Evolutionary conservation across 495 filamentous ascomycete species (phyloP).

Genomic region (Penicillium canariense): DNA sequence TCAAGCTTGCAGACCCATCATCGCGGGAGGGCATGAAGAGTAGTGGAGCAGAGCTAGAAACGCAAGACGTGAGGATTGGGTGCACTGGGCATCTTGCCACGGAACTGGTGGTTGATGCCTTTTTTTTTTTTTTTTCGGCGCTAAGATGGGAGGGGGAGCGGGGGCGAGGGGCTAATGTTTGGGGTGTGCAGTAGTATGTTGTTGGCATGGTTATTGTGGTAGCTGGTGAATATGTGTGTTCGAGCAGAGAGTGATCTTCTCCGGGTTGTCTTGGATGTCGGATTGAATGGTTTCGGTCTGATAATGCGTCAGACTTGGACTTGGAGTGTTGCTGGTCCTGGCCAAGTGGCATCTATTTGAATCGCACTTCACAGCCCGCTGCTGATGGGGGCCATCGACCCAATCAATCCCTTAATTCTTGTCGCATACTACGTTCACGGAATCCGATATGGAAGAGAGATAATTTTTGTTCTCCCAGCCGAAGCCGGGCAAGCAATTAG

Average conservation of each 20-base stretch:
- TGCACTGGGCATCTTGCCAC: background rate
- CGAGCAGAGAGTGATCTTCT: too few relatives aligned
- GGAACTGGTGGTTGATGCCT: background rate
- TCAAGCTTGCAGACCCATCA: background rate
- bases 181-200: constrained; percentile 9
- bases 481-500: constrained; percentile 24
- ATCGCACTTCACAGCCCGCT: too few relatives aligned
- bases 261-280: too few relatives aligned
- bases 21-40: background rate
- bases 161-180: constrained; percentile 18
- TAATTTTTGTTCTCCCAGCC: constrained; percentile 18
- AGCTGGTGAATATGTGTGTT: background rate
- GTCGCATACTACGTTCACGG: background rate
- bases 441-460: background rate
- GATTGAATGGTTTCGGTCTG: too few relatives aligned
- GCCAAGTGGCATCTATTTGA: too few relatives aligned
- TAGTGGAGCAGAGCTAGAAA: background rate
- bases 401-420: too few relatives aligned
- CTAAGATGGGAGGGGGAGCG: constrained; percentile 21
- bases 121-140: constrained; percentile 11
- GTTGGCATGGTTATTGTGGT: background rate
- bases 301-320: too few relatives aligned
- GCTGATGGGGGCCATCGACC: too few relatives aligned
- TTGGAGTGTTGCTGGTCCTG: too few relatives aligned
- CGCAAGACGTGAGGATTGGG: background rate